Conservation (phyloP, 148 eudicot species). For the Heliamphora exappendiculata region DNA sequence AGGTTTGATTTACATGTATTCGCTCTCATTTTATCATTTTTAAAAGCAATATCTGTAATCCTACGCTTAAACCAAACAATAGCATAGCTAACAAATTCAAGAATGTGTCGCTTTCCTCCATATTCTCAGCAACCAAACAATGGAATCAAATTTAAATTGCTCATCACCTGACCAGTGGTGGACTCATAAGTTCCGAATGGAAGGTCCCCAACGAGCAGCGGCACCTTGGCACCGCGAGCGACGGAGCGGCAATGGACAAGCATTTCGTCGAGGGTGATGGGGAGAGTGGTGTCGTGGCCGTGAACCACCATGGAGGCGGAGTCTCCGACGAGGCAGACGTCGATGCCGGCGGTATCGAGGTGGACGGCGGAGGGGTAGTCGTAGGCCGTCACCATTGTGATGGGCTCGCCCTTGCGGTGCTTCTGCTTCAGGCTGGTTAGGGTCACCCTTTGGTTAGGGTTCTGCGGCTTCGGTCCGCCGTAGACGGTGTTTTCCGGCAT, state of each 20-base stretch:
- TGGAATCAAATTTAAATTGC: neutral
- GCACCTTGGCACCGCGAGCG: conserved; percentile 74
- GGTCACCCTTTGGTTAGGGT: conserved; percentile 52
- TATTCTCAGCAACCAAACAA: neutral
- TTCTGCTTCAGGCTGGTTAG: conserved; percentile 55
- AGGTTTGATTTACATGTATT: no score
- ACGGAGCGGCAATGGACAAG: conserved; percentile 89
- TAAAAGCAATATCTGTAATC: neutral
- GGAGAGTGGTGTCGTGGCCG: conserved; percentile 85
- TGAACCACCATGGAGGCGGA: conserved; percentile 98
- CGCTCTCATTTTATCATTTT: neutral
- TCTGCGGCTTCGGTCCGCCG: conserved; percentile 86
- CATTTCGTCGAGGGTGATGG: conserved; percentile 80
- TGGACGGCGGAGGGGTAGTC: conserved; percentile 94
- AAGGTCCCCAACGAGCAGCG: conserved; percentile 86
- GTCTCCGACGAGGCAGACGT: conserved; percentile 79
- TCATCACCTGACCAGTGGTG: conserved; percentile 53
- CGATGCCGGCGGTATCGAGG: conserved; percentile 77
- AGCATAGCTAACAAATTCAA: neutral
- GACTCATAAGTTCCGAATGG: conserved; percentile 89
- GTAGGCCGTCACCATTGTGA: conserved; percentile 84
- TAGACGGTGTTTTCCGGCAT: conserved; percentile 88
- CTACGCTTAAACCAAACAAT: neutral
- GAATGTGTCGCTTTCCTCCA: neutral
- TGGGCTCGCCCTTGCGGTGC: conserved; percentile 51